Evolutionary conservation across 2,329 filamentous ascomycete species (phyloP), one percentile per base, ranked within the genome.

Genomic region (Nectriaceae sp.): DNA sequence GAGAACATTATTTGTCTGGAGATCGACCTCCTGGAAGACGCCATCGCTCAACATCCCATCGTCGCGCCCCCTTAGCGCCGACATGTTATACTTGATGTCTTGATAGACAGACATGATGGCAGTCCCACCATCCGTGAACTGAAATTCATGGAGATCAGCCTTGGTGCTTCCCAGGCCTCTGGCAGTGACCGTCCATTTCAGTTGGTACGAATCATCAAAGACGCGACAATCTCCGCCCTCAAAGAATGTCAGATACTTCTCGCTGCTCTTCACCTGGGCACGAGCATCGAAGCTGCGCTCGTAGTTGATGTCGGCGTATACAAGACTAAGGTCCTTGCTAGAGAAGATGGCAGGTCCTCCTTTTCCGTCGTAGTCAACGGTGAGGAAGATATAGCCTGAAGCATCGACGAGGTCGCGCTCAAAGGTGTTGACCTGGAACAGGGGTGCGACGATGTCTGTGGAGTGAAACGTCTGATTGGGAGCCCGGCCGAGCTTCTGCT

Each of bases 121-220:
- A n/a, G 50, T 56, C 4, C 41, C 50, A 16, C 55, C 50, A 18
- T 20, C 24, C 11, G 57, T 60, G 40, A 60, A 54, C 39, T 60
- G 57, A 26, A 56, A 60, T 29, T 60, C 57, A 29, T 60, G 57
- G n/a, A 60, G 58, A 36, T 57, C 54, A 18, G 50, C 57, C 13
- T 49, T 33, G 4, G 50, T 46, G 4, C 19, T 26, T 13, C 45
- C 55, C 11, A 60, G 40, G 21, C 49, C 48, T 4, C 52, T 45
- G 15, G 53, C 45, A 4, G 53, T 49, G 13, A 56, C 48, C 4
- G 55, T 54, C 52, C 55, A 58, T 48, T 44, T 54, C 35, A 52
- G 49, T 40, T 56, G 55, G 31, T 60, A 60, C n/a, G 49, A 52
- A 42, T 40, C 38, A 16, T 60, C 53, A 35, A 60, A 54, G 21